Evolutionary conservation across 148 eudicot species (phyloP), one percentile per base, ranked within the genome.

Genomic region (Euryodendron excelsum): DNA sequence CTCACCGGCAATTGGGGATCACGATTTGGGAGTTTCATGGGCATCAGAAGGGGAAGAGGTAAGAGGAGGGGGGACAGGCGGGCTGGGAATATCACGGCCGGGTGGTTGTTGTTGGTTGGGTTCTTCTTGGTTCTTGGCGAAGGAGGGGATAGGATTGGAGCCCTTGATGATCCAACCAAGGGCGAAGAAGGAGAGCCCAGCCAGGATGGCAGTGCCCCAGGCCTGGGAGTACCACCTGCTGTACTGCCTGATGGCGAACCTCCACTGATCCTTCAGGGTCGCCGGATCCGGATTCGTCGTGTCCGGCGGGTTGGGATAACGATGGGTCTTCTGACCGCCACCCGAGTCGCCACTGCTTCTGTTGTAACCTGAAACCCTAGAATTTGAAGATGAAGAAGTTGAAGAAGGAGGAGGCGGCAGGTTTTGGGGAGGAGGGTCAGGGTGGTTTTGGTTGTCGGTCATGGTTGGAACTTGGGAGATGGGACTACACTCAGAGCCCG

Each of bases 141-240:
- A 81, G 37, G 96, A 89, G 30, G 92, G 94, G 23, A 96, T 66
- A 31, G 99, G 99, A 77, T 96, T 96, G 27, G 85, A 82, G 72
- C 99, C 98, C 73, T 93, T 96, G 55, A 93, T 87, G 77, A 92
- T 36, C 99, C 99, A 96, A 73, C 99, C 99, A 15, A 93, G 91
- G 37, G 99, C 99, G 78, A 91, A 96, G 78, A 93, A 93, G 10
- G 98, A 90, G 11, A 85, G 82, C 4, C 99, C 99, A 8, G 99
- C 99, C 33, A 96, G 88, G 69, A 93, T 96, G 69, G 99, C 99
- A 17, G 97, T 88, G 10, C 99, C 99, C 99, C 99, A 96, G 18
- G 99, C 99, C 33, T 92, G 94, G 14, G 98, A 90, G 78, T 96
- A 96, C 99, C 99, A 96, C 75, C 76, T 85, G 72, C 96, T 90